Conservation (phyloP, 306 rosid species). For the Corylus avellana region DNA sequence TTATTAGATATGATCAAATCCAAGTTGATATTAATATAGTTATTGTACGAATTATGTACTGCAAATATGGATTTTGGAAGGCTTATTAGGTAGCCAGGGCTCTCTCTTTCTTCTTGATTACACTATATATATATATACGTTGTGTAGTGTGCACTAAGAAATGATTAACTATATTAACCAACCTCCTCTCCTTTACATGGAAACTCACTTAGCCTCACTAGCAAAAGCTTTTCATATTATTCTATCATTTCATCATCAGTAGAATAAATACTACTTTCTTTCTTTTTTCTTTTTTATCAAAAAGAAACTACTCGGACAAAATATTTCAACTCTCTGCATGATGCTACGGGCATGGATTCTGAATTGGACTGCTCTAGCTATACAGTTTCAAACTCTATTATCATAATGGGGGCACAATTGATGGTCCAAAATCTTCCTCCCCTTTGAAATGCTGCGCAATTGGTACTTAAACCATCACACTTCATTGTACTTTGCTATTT, state of each 20-base stretch:
- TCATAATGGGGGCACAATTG: conserved; percentile 51
- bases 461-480: conserved; percentile 39
- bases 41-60: neutral
- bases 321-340: neutral
- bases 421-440: conserved; percentile 47
- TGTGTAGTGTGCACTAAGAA: neutral
- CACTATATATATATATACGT: too few relatives aligned
- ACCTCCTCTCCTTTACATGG: neutral
- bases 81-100: neutral
- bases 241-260: neutral
- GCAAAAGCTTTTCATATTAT: neutral
- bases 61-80: neutral
- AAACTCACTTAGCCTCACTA: neutral
- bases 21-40: neutral
- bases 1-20: neutral
- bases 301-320: neutral
- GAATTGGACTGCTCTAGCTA: conserved; percentile 2
- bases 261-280: neutral
- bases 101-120: neutral
- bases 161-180: neutral
- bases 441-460: conserved; percentile 20
- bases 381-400: conserved; percentile 35
- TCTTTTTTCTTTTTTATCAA: neutral
- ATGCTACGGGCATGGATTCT: neutral
- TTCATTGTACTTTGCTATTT: conserved; percentile 25